Percentiles rank a stretch among this genome's conserved stretches.
These are phyloP conservation scores for Akanthomyces muscarius DNA, from an alignment of 2,329 filamentous ascomycete species.

Conservation along the genomic window DNA sequence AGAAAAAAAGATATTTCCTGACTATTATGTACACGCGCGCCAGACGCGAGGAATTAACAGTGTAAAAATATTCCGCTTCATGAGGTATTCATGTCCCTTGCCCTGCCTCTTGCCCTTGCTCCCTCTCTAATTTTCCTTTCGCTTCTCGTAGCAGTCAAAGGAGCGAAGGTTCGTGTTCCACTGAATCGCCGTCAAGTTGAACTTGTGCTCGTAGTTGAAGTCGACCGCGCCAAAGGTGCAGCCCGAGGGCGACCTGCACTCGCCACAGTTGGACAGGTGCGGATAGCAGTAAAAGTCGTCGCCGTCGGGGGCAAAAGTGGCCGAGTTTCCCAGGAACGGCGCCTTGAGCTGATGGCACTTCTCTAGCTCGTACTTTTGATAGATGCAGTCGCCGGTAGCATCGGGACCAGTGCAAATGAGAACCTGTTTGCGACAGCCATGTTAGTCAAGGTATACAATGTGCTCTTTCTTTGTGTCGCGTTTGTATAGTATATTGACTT, in stretches of 20 bases:
- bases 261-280: constrained; percentile 37
- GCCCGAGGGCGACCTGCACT: constrained; percentile 47
- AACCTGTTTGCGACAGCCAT: constrained; percentile 31
- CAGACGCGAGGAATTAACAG: background rate
- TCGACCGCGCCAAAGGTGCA: constrained; percentile 49
- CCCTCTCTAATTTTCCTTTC: background rate
- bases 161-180: constrained; percentile 41
- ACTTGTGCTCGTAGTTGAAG: constrained; percentile 44
- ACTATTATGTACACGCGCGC: background rate
- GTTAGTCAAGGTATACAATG: background rate
- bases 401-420: constrained; percentile 49
- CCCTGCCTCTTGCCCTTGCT: background rate
- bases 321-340: constrained; percentile 39
- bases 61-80: background rate
- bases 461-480: background rate
- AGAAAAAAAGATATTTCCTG: background rate
- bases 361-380: constrained; percentile 40
- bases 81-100: background rate
- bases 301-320: constrained; percentile 49
- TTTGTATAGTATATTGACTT: constrained; percentile 28
- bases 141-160: constrained; percentile 31
- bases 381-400: constrained; percentile 43
- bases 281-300: constrained; percentile 48
- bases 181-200: constrained; percentile 40
- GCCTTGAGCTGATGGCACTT: constrained; percentile 43